Percentiles rank a stretch among this genome's conserved stretches.
These are phyloP conservation scores for Talaromyces sp. DNA, from an alignment of 2,329 filamentous ascomycete species.

Conservation along the genomic window DNA sequence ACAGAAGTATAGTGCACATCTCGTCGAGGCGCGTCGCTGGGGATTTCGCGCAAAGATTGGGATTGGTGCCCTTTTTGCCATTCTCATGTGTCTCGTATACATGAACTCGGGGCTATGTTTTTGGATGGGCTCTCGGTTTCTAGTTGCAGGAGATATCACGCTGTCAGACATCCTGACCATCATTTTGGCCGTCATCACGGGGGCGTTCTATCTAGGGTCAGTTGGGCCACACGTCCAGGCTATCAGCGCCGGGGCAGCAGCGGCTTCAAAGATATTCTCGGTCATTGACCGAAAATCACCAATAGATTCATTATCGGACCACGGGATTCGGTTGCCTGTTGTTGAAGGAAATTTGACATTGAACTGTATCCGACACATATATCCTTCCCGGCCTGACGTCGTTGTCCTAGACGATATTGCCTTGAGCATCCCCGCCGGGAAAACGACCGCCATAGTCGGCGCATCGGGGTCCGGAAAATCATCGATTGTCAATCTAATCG, in stretches of 20 bases:
- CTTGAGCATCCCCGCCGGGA: not conserved
- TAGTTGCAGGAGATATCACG: constrained; percentile 19
- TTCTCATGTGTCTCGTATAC: constrained; percentile 78
- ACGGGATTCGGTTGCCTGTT: constrained; percentile 18
- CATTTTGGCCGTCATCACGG: constrained; percentile 30
- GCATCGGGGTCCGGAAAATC: constrained; percentile 47
- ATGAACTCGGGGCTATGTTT: constrained; percentile 83
- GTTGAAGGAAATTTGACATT: constrained; percentile 9
- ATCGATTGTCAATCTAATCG: constrained; percentile 28
- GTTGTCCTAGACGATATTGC: not conserved
- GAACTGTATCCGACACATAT: constrained; percentile 45
- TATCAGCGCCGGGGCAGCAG: constrained; percentile 42
- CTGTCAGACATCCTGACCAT: constrained; percentile 16
- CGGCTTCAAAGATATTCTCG: constrained; percentile 32
- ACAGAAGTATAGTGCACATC: constrained; percentile 71
- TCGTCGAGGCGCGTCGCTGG: constrained; percentile 38
- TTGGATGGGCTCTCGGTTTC: constrained; percentile 68
- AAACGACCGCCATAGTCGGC: constrained; percentile 39
- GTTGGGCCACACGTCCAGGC: constrained; percentile 40
- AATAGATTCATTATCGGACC: constrained; percentile 29
- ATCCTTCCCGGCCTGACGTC: constrained; percentile 29
- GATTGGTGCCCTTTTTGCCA: constrained; percentile 43
- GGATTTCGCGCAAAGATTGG: constrained; percentile 10
- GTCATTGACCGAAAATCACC: constrained; percentile 38
- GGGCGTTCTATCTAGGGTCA: constrained; percentile 33